A percentile compares a stretch with the other conserved stretches of the same genome.
Evolutionary conservation across 2,329 filamentous ascomycete species (phyloP).

Genomic region (Zasmidium citrigriseum): DNA sequence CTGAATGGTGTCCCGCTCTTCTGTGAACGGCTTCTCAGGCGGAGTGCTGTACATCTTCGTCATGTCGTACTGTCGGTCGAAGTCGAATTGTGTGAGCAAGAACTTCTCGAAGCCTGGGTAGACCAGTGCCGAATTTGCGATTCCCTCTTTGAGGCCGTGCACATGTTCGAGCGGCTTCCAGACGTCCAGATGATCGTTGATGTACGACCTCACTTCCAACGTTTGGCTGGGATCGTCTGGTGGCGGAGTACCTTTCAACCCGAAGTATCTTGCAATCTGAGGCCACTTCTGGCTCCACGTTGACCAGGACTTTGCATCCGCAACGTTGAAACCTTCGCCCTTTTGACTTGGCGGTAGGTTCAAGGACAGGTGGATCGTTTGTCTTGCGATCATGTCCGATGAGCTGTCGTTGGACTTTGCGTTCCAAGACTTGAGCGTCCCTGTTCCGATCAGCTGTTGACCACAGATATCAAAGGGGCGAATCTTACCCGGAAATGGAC

Average conservation of each 20-base stretch:
- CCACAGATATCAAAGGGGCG: not conserved
- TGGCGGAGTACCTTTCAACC: constrained; percentile 23
- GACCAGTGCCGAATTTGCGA: constrained; percentile 40
- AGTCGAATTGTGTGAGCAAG: constrained; percentile 46
- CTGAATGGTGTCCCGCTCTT: constrained; percentile 42
- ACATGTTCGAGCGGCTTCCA: constrained; percentile 37
- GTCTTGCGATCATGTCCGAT: constrained; percentile 37
- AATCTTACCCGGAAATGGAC: constrained; percentile 38
- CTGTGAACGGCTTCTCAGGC: constrained; percentile 37
- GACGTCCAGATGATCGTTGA: constrained; percentile 34
- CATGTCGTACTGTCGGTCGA: constrained; percentile 50
- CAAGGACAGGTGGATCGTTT: constrained; percentile 25
- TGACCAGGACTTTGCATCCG: constrained; percentile 22
- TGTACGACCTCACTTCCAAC: constrained; percentile 38
- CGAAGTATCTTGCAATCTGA: constrained; percentile 25
- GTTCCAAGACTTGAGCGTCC: constrained; percentile 29
- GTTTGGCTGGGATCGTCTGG: constrained; percentile 20
- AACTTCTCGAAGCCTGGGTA: constrained; percentile 46
- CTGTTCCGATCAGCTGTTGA: not conserved
- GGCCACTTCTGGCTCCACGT: constrained; percentile 29
- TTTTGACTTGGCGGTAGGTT: constrained; percentile 13
- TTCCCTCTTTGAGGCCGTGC: constrained; percentile 41
- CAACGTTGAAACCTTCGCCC: constrained; percentile 28
- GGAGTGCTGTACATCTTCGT: constrained; percentile 42
- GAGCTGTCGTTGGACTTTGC: constrained; percentile 38